Percentiles rank a stretch among this genome's conserved stretches.
phyloP scores from a whole-genome alignment of 106 monocot genomes.

The Acorus gramineus region DNA sequence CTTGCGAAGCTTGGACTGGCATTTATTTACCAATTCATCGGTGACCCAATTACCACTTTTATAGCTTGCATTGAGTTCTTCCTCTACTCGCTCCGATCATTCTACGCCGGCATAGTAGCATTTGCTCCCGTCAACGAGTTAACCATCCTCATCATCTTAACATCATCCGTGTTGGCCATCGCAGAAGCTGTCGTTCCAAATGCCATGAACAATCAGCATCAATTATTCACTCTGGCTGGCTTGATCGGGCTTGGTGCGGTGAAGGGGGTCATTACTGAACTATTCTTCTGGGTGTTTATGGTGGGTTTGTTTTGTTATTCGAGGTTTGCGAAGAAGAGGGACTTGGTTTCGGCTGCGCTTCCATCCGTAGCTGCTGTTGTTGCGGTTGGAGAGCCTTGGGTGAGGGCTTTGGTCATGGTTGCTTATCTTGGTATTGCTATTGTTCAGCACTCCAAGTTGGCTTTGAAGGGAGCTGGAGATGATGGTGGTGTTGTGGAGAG shows the following conservation, averaged over 20 bases:
- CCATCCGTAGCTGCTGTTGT: slow-evolving; percentile 46
- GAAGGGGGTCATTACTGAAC: slow-evolving; percentile 32
- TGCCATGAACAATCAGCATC: slow-evolving; percentile 38
- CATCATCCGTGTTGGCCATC: slow-evolving; percentile 46
- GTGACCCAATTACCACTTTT: slow-evolving; percentile 42
- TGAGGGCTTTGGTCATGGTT: slow-evolving; percentile 35
- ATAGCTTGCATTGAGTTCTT: slow-evolving; percentile 41
- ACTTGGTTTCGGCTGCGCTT: slow-evolving; percentile 37
- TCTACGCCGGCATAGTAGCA: slow-evolving; percentile 40
- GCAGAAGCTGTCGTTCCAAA: slow-evolving; percentile 45
- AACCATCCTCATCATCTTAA: slow-evolving; percentile 51
- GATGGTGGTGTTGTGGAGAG: slow-evolving; percentile 2
- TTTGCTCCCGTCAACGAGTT: slow-evolving; percentile 67
- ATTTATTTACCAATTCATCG: slow-evolving; percentile 39
- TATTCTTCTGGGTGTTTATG: slow-evolving; percentile 37
- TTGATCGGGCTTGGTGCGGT: slow-evolving; percentile 43
- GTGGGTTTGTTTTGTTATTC: slow-evolving; percentile 39
- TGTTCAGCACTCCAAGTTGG: slow-evolving; percentile 39
- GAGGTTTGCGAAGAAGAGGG: slow-evolving; percentile 36
- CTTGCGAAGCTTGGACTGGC: slow-evolving; percentile 39
- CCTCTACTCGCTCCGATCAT: slow-evolving; percentile 24
- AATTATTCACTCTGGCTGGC: slow-evolving; percentile 47
- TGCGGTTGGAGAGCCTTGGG: slow-evolving; percentile 67
- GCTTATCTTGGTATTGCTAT: slow-evolving; percentile 52
- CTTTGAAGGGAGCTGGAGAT: neutral